Conservation (phyloP, 2,329 filamentous ascomycete species). For the Pseudocercospora vitis region DNA sequence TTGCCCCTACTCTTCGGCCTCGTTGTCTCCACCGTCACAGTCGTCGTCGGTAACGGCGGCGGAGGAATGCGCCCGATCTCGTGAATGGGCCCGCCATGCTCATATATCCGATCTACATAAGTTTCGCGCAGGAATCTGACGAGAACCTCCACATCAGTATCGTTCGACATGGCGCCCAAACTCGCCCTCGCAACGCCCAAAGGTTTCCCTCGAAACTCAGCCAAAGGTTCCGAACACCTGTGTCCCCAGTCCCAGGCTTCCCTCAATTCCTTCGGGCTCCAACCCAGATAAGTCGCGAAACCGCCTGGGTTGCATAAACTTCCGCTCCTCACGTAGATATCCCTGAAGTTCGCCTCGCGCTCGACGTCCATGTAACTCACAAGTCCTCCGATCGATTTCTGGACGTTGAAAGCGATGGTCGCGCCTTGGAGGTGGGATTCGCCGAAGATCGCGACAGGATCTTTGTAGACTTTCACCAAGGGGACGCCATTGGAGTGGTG, state of each 20-base stretch:
- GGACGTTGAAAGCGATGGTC: slow-evolving; percentile 78
- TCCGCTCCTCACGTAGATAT: slow-evolving; percentile 80
- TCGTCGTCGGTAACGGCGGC: too few species aligned
- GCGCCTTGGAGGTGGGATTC: slow-evolving; percentile 61
- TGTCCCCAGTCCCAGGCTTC: slow-evolving; percentile 79
- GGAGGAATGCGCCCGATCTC: too few species aligned
- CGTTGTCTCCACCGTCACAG: background rate
- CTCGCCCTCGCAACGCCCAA: slow-evolving; percentile 83
- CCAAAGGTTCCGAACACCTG: slow-evolving; percentile 76
- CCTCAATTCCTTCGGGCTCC: slow-evolving; percentile 76
- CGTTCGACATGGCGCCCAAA: slow-evolving; percentile 82
- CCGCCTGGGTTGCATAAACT: slow-evolving; percentile 89
- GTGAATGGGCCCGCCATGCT: slow-evolving; percentile 16
- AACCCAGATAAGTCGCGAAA: slow-evolving; percentile 66
- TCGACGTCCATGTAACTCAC: slow-evolving; percentile 79
- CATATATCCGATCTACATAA: slow-evolving; percentile 26
- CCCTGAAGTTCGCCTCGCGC: slow-evolving; percentile 72
- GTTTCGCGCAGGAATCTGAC: slow-evolving; percentile 42
- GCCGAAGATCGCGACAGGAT: slow-evolving; percentile 42
- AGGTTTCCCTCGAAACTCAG: slow-evolving; percentile 79
- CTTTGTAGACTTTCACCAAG: slow-evolving; percentile 67
- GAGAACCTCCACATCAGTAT: slow-evolving; percentile 70
- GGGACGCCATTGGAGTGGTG: slow-evolving; percentile 66
- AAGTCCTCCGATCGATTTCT: slow-evolving; percentile 67
- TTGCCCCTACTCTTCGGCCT: slow-evolving; percentile 5